These are phyloP conservation scores for Luzula sylvatica DNA, from an alignment of 176 grass and related monocot genomes.

Conservation along the genomic window DNA sequence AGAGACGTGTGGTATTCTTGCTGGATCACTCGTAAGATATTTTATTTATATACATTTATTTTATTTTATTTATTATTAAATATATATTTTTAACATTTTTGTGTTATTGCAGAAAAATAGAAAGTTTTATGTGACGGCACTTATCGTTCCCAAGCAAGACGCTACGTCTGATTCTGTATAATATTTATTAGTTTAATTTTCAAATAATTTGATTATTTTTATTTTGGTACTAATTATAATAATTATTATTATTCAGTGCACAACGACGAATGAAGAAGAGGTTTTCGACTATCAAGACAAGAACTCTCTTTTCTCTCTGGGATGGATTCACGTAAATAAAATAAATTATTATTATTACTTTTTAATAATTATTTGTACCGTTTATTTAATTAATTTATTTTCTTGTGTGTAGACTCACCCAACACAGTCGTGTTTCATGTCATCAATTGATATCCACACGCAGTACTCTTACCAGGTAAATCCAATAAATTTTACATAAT, in stretches of 20 bases:
- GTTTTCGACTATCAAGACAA: slow-evolving; percentile 55
- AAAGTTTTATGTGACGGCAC: slow-evolving; percentile 45
- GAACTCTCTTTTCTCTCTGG: slow-evolving; percentile 46
- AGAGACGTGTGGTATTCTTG: slow-evolving; percentile 50
- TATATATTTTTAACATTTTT: slow-evolving; percentile 3
- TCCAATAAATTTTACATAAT: slow-evolving; percentile 5
- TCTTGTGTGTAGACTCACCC: slow-evolving; percentile 38
- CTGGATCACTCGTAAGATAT: slow-evolving; percentile 54
- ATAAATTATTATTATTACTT: slow-evolving; percentile 1
- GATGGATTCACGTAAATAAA: slow-evolving; percentile 47
- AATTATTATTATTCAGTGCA: slow-evolving; percentile 22
- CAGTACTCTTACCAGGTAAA: slow-evolving; percentile 51
- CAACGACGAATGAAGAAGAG: slow-evolving; percentile 59
- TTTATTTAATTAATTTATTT: background rate
- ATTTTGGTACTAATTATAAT: background rate
- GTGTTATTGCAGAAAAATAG: slow-evolving; percentile 48
- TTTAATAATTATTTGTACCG: background rate
- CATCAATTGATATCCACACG: slow-evolving; percentile 46
- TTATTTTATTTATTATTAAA: slow-evolving; percentile 3
- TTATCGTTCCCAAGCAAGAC: slow-evolving; percentile 48
- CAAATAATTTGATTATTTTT: background rate
- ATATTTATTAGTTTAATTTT: slow-evolving; percentile 8
- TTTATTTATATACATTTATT: background rate
- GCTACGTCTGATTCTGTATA: slow-evolving; percentile 39
- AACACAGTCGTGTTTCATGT: slow-evolving; percentile 54